Base-by-base conservation (phyloP, 306 rosid genomes). In the Quercus variabilis region DNA sequence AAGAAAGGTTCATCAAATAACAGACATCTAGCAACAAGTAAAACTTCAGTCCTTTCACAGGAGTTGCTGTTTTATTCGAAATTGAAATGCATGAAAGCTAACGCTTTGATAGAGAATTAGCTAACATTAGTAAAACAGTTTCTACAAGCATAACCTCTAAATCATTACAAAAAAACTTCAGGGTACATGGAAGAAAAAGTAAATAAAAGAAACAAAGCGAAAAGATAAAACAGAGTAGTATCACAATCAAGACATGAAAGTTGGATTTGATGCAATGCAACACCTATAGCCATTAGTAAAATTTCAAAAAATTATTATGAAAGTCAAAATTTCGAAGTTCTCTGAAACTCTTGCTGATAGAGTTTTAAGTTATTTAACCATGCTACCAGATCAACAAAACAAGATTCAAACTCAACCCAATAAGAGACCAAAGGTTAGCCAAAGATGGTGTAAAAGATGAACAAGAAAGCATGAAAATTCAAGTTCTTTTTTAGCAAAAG, bases 281-380 rank as follows among this genome's bases (percentile, higher is more conserved):
- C 15, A 31, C 62, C 69, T 65, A 59, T 49, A 31, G 21, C 74
- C 62, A 76, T 68, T 80, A 19, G 57, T 41, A 28, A 80, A 59
- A 62, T 33, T 33, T 41, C 46, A 41, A 41, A 8, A 74, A 25
- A 65, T 14, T 6, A 54, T 12, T 14, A 43, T 55, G n/a, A 6
- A 7, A 35, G n/a, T n/a, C 4, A 5, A 58, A 21, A 54, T 30
- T 17, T 62, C 55, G 69, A 76, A 63, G 58, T 28, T 55, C 57
- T 20, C 51, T 6, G 57, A 54, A n/a, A 69, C 72, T 38, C 33
- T 23, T 51, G 65, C 76, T 15, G 63, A 72, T 11, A 15, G 55
- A 4, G 8, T 17, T 17, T 67, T 33, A 17, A 3, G 21, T 67
- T 33, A 33, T 33, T 18, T 33, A 67, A 20, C 71, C 46, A 33